Base-by-base conservation (phyloP, 2,329 filamentous ascomycete species). In the Fonsecaea erecta region DNA sequence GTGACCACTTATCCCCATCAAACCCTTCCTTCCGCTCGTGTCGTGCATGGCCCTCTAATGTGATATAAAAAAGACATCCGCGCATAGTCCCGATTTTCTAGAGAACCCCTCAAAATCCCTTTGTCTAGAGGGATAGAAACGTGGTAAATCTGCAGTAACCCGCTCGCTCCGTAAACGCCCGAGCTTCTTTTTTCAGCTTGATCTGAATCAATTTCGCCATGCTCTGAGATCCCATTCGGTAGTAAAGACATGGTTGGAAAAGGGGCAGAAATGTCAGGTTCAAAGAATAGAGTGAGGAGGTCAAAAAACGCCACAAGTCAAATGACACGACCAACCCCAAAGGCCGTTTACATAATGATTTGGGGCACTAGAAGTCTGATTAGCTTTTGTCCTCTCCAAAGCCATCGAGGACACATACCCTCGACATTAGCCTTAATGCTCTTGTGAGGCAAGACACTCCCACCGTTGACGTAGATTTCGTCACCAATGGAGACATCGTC, bases 341-440 rank as follows among this genome's bases (percentile, higher is more conserved):
- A 24, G 43, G 43, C 18, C 18, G 12, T 65, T 80, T 79, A 82
- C 80, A 82, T 82, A 75, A 82, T 82, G 69, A 82, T 82, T 16
- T 80, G 79, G 59, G 80, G 80, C 68, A 81, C 80, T 81, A 64
- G 8, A 65, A 60, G 28, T 11, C 30, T 53, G 12, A 43, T 60
- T 53, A 65, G 56, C 56, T 57, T 60, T 46, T 52, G 14, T 21
- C 3, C 40, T 32, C 37, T 40, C 26, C 12, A 16, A 14, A 46
- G 14, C 12, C 43, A 55, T n/a, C n/a, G 30, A 5, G n/a, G 24
- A 37, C 43, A 60, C 83, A 80, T 78, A 87, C 85, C 86, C 79
- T 99, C 95, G 74, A 99, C 92, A 79, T 99, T 99, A 75, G 90
- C 87, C 86, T 98, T 98, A 86, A 99, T 98, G 78, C 90, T 95